Percentiles rank a stretch among this genome's conserved stretches.
Conservation (phyloP, 1,139 yeast genomes). For the Candida sanyaensis region DNA sequence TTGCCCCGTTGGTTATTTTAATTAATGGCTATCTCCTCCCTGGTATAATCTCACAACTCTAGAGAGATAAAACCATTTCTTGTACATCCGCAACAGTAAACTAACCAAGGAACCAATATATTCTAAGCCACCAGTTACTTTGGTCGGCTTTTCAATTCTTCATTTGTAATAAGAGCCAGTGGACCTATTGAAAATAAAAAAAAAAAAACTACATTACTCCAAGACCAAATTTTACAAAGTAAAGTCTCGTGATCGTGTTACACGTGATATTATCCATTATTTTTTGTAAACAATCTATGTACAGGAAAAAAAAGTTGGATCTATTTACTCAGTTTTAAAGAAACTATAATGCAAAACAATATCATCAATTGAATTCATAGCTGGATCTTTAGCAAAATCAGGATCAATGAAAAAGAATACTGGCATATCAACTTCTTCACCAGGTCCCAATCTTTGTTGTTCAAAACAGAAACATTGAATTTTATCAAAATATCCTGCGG, state of each 20-base stretch:
- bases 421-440: constrained; percentile 99
- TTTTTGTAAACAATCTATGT: not conserved
- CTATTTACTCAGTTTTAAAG: constrained; percentile 52
- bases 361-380: constrained; percentile 88
- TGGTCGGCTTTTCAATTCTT: no score
- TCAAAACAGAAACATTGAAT: constrained; percentile 98
- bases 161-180: no score
- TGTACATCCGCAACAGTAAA: no score
- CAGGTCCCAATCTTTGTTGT: constrained; percentile 90
- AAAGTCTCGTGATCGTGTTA: not conserved
- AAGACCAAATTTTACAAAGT: not conserved
- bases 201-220: not conserved
- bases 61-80: no score
- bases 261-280: not conserved
- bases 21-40: no score
- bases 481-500: constrained; percentile 93
- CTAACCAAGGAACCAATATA: no score
- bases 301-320: not conserved
- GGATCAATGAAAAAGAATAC: constrained; percentile 98
- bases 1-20: no score
- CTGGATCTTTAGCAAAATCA: constrained; percentile 93
- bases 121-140: no score
- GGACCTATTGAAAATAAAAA: not conserved
- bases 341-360: constrained; percentile 90
- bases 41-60: no score